These are phyloP conservation scores for Iris pallida DNA, from an alignment of 116 monocot species.

Conservation along the genomic window DNA sequence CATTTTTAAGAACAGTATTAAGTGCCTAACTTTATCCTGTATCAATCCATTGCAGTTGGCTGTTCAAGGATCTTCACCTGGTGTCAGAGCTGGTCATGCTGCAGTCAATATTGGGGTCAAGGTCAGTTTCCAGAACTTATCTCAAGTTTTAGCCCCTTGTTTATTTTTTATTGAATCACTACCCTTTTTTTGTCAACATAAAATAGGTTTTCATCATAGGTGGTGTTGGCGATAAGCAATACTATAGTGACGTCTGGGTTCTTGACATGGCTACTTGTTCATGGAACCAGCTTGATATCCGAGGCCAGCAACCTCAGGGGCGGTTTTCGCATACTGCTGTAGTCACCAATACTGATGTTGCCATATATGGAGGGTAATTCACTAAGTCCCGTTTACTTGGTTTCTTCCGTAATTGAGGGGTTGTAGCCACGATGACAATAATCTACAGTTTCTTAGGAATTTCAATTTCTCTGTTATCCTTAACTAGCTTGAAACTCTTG, in stretches of 20 bases:
- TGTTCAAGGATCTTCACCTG: conserved; percentile 73
- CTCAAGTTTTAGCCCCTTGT: background rate
- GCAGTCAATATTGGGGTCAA: conserved; percentile 65
- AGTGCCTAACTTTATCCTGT: no score
- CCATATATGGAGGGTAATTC: conserved; percentile 82
- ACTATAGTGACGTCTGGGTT: conserved; percentile 92
- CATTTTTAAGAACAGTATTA: no score
- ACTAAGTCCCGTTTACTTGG: background rate
- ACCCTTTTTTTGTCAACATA: background rate
- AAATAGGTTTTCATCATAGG: conserved; percentile 79
- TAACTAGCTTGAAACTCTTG: no score
- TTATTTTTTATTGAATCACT: background rate
- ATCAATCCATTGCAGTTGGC: conserved; percentile 34
- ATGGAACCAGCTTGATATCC: conserved; percentile 69
- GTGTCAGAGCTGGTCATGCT: conserved; percentile 88
- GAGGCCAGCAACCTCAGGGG: conserved; percentile 75
- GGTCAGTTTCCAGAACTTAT: conserved; percentile 25
- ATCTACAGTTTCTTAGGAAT: no score
- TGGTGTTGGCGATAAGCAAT: conserved; percentile 94
- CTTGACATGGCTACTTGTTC: conserved; percentile 55
- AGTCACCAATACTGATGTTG: conserved; percentile 52
- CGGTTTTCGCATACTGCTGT: conserved; percentile 86
- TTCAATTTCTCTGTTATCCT: background rate
- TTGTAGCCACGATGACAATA: no score
- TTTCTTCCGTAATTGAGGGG: no score